Evolutionary conservation across 129 eudicot species (phyloP).

Genomic region (Flaveria bidentis): DNA sequence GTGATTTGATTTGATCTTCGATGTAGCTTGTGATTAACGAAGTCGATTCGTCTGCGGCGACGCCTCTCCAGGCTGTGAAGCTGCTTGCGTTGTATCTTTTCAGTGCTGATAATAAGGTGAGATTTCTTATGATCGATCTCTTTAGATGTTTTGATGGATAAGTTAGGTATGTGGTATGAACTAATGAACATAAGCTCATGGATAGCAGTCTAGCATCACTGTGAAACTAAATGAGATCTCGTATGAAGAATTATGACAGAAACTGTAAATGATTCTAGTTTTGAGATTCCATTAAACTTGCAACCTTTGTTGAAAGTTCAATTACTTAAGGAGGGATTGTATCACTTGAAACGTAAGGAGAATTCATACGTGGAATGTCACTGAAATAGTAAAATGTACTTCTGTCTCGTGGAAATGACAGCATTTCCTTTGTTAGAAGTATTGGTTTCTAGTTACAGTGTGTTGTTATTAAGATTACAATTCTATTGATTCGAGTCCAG

Average conservation of each 20-base stretch:
- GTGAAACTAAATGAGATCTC: not conserved
- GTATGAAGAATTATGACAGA: not conserved
- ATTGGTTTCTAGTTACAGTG: not conserved
- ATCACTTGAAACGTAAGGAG: not conserved
- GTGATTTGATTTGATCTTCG: conserved; percentile 12
- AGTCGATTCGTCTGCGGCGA: conserved; percentile 83
- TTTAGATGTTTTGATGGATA: not conserved
- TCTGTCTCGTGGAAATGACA: not conserved
- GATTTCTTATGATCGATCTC: not conserved
- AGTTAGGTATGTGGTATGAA: not conserved
- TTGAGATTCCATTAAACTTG: not conserved
- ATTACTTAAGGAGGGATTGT: not conserved
- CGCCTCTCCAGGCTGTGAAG: conserved; percentile 94
- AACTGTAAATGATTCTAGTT: not conserved
- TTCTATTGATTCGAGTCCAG: no score
- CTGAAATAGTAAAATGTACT: not conserved
- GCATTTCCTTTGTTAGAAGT: not conserved
- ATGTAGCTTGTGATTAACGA: conserved; percentile 82
- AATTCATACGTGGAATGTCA: not conserved
- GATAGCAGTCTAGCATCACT: no score
- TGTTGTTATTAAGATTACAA: not conserved
- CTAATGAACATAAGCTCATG: no score
- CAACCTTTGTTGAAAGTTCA: not conserved
- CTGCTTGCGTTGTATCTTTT: conserved; percentile 83
- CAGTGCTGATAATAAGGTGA: conserved; percentile 67